Base-by-base conservation (phyloP, 257 asterid species). In the Solanum tarijense region DNA sequence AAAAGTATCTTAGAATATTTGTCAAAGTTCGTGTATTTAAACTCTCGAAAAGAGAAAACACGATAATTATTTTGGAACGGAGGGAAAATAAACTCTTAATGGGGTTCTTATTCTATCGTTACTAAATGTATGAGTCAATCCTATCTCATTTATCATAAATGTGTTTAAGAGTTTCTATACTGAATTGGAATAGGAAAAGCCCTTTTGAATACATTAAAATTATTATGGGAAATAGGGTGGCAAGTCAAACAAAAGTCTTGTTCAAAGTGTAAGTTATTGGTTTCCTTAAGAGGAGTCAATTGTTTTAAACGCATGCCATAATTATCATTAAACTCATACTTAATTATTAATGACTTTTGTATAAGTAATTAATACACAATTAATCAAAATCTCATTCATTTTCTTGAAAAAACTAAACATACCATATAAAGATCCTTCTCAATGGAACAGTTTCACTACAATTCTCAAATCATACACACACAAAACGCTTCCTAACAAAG, bases 231-330 rank as follows among this genome's bases (percentile, higher is more conserved):
- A 82, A 82, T 6, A 18, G 25, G 66, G 83, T n/a, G 85, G 66
- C 66, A 79, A 81, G 69, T 82, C 86, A 82, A 82, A 82, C 69
- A 82, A 82, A 82, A 58, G 20, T 82, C 41, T 27, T 46, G 85
- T 81, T 46, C 85, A 81, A 81, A 81, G 68, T 41, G 35, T 43
- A 81, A 82, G 86, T 82, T 82, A 82, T 48, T 82, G 86, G 86
- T 82, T 62, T 82, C 86, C 86, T 81, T 36, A 35, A 31, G 32
- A 74, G 83, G 55, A 74, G 83, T 74, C 83, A 74, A 36, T 21
- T 35, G 83, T 74, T 36, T 74, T 74, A 36, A 69, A 74, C 83
- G 83, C 83, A 21, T 74, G 83, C 83, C 52, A 36, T 74, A 74
- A 74, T 74, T 74, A 74, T 74, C 83, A 74, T 74, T 74, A 36